phyloP scores from a whole-genome alignment of 495 filamentous ascomycete species.

The Ramalina intermedia region DNA sequence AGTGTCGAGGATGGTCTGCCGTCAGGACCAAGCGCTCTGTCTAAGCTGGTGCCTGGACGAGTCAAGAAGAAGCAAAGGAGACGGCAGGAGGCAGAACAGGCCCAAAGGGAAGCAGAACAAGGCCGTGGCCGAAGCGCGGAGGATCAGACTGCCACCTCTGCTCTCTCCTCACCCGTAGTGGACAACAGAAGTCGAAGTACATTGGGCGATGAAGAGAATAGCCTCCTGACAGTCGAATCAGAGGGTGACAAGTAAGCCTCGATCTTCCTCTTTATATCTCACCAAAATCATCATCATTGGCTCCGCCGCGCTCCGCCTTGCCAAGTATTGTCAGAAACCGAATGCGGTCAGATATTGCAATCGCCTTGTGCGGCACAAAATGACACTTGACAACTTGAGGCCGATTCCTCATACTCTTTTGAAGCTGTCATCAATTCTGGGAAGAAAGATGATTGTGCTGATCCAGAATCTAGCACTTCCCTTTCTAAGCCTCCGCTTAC shows the following conservation, averaged over 20 bases:
- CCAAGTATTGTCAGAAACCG: constrained; percentile 9
- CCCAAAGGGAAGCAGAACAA: constrained; percentile 22
- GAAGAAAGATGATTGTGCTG: not conserved
- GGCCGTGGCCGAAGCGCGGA: constrained; percentile 18
- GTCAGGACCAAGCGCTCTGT: constrained; percentile 16
- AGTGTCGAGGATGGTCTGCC: constrained; percentile 15
- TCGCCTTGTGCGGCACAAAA: too few species aligned
- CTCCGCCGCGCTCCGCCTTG: constrained; percentile 1
- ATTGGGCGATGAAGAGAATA: constrained; percentile 32
- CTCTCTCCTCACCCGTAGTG: not conserved
- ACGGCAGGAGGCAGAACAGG: constrained; percentile 14
- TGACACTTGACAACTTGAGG: too few species aligned
- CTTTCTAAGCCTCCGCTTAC: constrained; percentile 43
- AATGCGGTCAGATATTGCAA: not conserved
- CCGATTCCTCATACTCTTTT: not conserved
- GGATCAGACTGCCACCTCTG: constrained; percentile 16
- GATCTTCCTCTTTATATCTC: constrained; percentile 7
- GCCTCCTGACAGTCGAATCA: constrained; percentile 54
- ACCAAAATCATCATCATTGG: too few species aligned
- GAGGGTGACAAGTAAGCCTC: constrained; percentile 52
- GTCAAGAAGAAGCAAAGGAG: constrained; percentile 29
- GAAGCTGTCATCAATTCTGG: not conserved
- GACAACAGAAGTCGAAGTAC: constrained; percentile 12
- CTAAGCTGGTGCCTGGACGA: constrained; percentile 39
- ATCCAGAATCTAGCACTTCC: constrained; percentile 5